Conservation (phyloP, 352 stramenopile genomes). For the Phytophthora foliorum region DNA sequence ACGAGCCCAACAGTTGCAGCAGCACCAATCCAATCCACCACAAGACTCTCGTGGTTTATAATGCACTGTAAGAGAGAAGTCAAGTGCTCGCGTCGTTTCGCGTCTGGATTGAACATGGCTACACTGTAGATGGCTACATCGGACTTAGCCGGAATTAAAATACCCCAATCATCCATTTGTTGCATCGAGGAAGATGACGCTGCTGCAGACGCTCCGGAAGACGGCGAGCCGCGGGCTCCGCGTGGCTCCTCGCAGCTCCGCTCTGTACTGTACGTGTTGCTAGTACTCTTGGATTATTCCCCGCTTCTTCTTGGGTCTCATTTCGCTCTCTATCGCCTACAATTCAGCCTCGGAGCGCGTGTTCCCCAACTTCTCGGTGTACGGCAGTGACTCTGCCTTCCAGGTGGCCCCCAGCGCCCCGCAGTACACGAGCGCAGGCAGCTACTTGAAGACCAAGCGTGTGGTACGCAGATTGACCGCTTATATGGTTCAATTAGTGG, state of each 20-base stretch:
- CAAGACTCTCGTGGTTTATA: not conserved
- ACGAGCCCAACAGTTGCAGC: not conserved
- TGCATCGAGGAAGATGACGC: slow-evolving; percentile 33
- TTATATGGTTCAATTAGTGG: not conserved
- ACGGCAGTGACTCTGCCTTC: slow-evolving; percentile 80
- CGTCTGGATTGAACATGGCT: slow-evolving; percentile 16
- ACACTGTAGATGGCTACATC: slow-evolving; percentile 30
- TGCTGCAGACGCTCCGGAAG: slow-evolving; percentile 47
- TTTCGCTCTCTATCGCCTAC: slow-evolving; percentile 12
- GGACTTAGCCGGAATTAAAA: slow-evolving; percentile 19
- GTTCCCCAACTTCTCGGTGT: slow-evolving; percentile 82
- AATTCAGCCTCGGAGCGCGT: slow-evolving; percentile 61
- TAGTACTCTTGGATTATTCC: not conserved
- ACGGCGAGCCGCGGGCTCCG: slow-evolving; percentile 26
- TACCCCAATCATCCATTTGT: slow-evolving; percentile 14
- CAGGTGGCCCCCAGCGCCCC: slow-evolving; percentile 75
- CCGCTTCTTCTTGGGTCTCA: slow-evolving; percentile 13
- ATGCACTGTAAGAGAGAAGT: too few species aligned
- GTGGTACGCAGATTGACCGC: slow-evolving; percentile 40
- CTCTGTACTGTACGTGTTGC: slow-evolving; percentile 44
- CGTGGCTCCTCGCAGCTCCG: slow-evolving; percentile 23
- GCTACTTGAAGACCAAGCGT: slow-evolving; percentile 88
- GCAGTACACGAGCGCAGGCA: slow-evolving; percentile 70
- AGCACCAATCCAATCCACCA: not conserved
- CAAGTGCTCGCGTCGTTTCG: slow-evolving; percentile 41